phyloP scores from a whole-genome alignment of 495 filamentous ascomycete species.

The Sphaerosporella brunnea region DNA sequence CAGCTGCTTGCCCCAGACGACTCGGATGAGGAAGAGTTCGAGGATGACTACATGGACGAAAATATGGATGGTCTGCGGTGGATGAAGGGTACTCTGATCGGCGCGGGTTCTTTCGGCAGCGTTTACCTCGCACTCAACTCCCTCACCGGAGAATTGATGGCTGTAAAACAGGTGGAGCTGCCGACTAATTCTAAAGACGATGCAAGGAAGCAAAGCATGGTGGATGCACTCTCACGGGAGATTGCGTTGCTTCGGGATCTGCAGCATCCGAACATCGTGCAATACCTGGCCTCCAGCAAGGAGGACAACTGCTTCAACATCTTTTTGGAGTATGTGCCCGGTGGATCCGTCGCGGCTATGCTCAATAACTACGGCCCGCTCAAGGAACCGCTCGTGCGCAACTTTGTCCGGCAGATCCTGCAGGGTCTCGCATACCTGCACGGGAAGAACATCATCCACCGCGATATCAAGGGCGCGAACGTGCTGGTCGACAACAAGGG shows the following conservation, averaged over 20 bases:
- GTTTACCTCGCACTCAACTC: slow-evolving; percentile 95
- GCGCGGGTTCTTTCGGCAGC: slow-evolving; percentile 90
- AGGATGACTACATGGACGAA: slow-evolving; percentile 48
- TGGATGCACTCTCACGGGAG: slow-evolving; percentile 88
- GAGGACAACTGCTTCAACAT: slow-evolving; percentile 92
- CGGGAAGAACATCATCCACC: slow-evolving; percentile 88
- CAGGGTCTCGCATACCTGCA: slow-evolving; percentile 90
- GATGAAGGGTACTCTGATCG: slow-evolving; percentile 97
- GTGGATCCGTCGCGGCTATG: slow-evolving; percentile 93
- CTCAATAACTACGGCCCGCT: slow-evolving; percentile 94
- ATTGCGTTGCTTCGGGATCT: slow-evolving; percentile 87
- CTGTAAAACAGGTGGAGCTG: slow-evolving; percentile 95
- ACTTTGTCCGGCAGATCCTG: slow-evolving; percentile 93
- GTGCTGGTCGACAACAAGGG: slow-evolving; percentile 98
- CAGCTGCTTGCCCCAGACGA: slow-evolving; percentile 67
- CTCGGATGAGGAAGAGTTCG: slow-evolving; percentile 63
- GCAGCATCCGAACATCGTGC: slow-evolving; percentile 92
- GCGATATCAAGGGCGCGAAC: slow-evolving; percentile 97
- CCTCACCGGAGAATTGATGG: slow-evolving; percentile 92
- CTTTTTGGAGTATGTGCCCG: slow-evolving; percentile 98
- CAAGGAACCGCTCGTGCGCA: slow-evolving; percentile 81
- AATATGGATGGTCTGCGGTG: slow-evolving; percentile 81
- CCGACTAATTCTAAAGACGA: slow-evolving; percentile 69
- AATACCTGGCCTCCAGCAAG: slow-evolving; percentile 85
- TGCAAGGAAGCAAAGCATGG: slow-evolving; percentile 89